A percentile compares a stretch with the other conserved stretches of the same genome.
Evolutionary conservation across 768 basidiomycete genomes (phyloP).

Genomic region (Podaxis rugospora): DNA sequence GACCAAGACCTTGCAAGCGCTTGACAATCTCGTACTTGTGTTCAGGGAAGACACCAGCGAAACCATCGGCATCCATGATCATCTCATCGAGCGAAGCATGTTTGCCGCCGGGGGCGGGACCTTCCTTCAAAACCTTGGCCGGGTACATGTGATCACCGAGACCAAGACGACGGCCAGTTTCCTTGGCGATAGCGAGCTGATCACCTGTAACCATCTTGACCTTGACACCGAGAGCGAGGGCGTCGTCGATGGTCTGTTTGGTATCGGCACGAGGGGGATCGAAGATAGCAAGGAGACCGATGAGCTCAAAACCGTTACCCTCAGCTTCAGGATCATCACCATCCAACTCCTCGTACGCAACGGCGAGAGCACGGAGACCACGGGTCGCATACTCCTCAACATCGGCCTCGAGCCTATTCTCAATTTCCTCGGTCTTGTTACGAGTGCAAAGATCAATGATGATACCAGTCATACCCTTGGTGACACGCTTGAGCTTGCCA

Average conservation of each 20-base stretch:
- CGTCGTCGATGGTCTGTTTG: conserved; percentile 99
- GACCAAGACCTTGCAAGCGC: conserved; percentile 93
- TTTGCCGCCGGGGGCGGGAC: conserved; percentile 84
- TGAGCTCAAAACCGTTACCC: conserved; percentile 95
- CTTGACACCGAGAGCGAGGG: conserved; percentile 90
- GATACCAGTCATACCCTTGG: conserved; percentile 99
- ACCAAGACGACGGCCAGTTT: conserved; percentile 96
- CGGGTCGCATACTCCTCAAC: conserved; percentile 94
- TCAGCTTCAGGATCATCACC: conserved; percentile 78
- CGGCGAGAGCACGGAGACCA: conserved; percentile 96
- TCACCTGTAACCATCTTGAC: conserved; percentile 99
- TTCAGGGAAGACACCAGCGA: conserved; percentile 98
- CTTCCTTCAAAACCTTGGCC: conserved; percentile 95
- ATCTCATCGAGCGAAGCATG: conserved; percentile 89
- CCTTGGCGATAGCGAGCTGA: conserved; percentile 99
- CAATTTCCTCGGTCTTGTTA: conserved; percentile 91
- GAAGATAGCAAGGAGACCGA: conserved; percentile 96
- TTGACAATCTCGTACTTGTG: conserved; percentile 99
- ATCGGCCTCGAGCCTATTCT: conserved; percentile 88
- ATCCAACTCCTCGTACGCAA: conserved; percentile 91
- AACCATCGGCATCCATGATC: conserved; percentile 99
- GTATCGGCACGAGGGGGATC: conserved; percentile 97
- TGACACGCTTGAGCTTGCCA: conserved; percentile 95
- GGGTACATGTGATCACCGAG: conserved; percentile 99
- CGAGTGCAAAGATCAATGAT: conserved; percentile 96